These are phyloP conservation scores for Marasmius sp. DNA, from an alignment of 1,284 basidiomycete genomes.

Conservation along the genomic window DNA sequence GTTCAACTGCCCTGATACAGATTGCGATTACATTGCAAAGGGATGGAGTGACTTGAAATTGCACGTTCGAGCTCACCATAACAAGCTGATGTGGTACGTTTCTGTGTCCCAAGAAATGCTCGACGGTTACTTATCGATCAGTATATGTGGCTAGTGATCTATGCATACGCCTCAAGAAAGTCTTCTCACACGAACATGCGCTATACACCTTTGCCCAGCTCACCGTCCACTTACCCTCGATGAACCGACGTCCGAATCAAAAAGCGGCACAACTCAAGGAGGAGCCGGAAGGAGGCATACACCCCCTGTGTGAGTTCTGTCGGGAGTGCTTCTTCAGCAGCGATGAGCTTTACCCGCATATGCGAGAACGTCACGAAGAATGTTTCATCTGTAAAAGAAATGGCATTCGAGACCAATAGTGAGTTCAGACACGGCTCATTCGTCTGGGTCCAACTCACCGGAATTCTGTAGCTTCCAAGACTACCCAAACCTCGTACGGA, in stretches of 20 bases:
- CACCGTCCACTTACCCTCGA: constrained; percentile 77
- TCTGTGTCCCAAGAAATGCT: neutral
- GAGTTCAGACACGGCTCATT: constrained; percentile 33
- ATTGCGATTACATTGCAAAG: constrained; percentile 81
- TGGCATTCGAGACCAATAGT: constrained; percentile 85
- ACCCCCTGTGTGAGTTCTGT: constrained; percentile 92
- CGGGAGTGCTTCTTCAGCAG: constrained; percentile 86
- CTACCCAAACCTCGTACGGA: constrained; percentile 69
- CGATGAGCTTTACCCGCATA: constrained; percentile 93
- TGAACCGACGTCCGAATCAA: constrained; percentile 47
- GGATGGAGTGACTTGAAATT: constrained; percentile 90
- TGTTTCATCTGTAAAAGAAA: constrained; percentile 92
- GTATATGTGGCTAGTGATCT: constrained; percentile 61
- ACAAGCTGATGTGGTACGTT: constrained; percentile 78
- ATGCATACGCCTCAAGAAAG: constrained; percentile 89
- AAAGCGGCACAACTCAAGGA: constrained; percentile 42
- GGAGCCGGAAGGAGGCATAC: constrained; percentile 67
- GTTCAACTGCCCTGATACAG: constrained; percentile 81
- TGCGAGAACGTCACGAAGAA: constrained; percentile 93
- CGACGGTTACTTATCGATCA: neutral
- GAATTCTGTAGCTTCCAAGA: constrained; percentile 65
- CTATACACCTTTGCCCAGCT: constrained; percentile 77
- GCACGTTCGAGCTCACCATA: constrained; percentile 77
- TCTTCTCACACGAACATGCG: constrained; percentile 94
- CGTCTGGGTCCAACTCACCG: constrained; percentile 7